Evolutionary conservation across 176 grass and related monocot genomes (phyloP), one percentile per base, ranked within the genome.

Genomic region (Thinopyrum elongatum): DNA sequence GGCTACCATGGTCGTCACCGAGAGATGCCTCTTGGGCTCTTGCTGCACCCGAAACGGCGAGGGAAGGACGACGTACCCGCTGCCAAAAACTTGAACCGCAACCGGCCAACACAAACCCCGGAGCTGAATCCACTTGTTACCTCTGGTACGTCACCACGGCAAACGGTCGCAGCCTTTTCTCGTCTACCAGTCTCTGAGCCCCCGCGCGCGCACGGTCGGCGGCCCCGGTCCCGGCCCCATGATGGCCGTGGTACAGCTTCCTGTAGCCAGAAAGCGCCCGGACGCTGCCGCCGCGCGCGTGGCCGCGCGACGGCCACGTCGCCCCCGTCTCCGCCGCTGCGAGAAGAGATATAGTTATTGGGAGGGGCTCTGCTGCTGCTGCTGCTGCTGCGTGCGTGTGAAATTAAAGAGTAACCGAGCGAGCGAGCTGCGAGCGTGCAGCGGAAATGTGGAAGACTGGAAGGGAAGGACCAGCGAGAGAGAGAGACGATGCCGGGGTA

Each of bases 211-310:
- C 34, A 25, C 36, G 69, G 68, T 39, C 21, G 31, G 69, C 35
- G n/a, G 9, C 11, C 30, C 6, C 16, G 65, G 65, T 7, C 53
- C 49, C 15, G 33, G 35, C 22, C 70, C 70, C 70, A 46, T 46
- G 22, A 25, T 23, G 70, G 39, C 53, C 53, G 53, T 57, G 0
- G 53, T 57, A 68, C 58, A 15, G 59, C 68, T 82, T 36, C 42
- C 85, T 41, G 70, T 76, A 76, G 79, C 28, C 76, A 19, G 64
- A 86, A 70, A 58, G 59, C 59, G 85, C 41, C 85, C 29, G n/a
- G 79, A 82, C 78, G 42, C 29, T 55, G 70, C 23, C 41, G 30
- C 41, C 59, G 42, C 47, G 58, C 46, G 0, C 30, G 68, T 33
- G 85, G 85, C 59, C 16, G 10, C 38, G 0, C 27, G 19, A 6